A percentile compares a stretch with the other conserved stretches of the same genome.
phyloP scores from a whole-genome alignment of 1,284 basidiomycete genomes.

The Cystobasidium slooffiae region DNA sequence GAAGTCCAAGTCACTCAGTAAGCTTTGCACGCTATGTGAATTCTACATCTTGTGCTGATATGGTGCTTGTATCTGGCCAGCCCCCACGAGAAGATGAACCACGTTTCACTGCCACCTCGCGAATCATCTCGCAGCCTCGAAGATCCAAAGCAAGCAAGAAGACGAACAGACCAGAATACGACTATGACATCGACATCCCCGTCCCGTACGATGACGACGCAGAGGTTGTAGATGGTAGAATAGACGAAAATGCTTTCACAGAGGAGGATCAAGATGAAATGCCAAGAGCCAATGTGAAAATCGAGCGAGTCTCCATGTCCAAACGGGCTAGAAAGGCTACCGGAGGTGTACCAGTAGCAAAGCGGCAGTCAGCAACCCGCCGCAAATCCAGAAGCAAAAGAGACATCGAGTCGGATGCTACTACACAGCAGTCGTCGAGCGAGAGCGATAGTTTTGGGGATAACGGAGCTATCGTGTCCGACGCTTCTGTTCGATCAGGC shows the following conservation, averaged over 20 bases:
- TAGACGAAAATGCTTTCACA: neutral
- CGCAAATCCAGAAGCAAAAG: neutral
- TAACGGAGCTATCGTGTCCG: constrained; percentile 7
- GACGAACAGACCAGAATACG: neutral
- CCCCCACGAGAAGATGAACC: neutral
- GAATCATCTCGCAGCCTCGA: neutral
- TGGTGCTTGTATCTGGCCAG: neutral
- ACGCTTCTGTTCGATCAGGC: neutral
- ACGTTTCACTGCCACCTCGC: constrained; percentile 1
- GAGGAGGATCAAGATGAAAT: neutral
- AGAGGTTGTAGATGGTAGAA: neutral
- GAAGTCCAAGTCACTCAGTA: neutral
- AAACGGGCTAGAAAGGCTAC: constrained; percentile 7
- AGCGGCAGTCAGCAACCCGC: neutral
- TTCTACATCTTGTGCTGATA: neutral
- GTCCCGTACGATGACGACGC: neutral
- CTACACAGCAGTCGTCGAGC: neutral
- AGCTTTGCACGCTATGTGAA: neutral
- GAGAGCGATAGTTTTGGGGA: constrained; percentile 2
- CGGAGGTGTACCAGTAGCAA: neutral
- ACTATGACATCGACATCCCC: neutral
- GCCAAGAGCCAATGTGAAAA: neutral
- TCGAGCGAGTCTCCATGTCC: neutral
- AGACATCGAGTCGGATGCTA: neutral
- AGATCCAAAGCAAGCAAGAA: neutral